A percentile compares a stretch with the other conserved stretches of the same genome.
These are phyloP conservation scores for Sphagnum contortum DNA, from an alignment of 225 moss, liverwort and hornwort genomes.

Conservation along the genomic window DNA sequence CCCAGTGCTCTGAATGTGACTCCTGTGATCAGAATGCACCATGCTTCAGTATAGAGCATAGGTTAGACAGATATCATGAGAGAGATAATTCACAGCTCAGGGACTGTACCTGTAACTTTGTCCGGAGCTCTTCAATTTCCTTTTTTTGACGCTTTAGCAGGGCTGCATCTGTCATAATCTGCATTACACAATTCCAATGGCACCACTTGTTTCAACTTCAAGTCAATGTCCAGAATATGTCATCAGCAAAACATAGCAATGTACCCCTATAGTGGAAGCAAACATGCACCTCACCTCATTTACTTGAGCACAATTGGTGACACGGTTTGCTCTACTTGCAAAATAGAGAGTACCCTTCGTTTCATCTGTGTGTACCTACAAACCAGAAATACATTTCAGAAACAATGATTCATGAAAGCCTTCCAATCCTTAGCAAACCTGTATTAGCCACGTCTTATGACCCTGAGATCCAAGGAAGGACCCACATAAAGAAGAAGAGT, in stretches of 20 bases:
- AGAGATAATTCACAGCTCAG: too few relatives aligned
- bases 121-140: slow-evolving; percentile 84
- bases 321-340: slow-evolving; percentile 93
- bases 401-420: too few relatives aligned
- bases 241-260: too few relatives aligned
- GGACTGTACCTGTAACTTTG: slow-evolving; percentile 63
- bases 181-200: neutral
- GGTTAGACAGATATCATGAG: too few relatives aligned
- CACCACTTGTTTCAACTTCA: too few relatives aligned
- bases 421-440: too few relatives aligned
- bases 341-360: slow-evolving; percentile 84
- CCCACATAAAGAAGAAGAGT: too few relatives aligned
- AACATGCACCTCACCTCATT: slow-evolving; percentile 59
- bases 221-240: too few relatives aligned
- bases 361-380: slow-evolving; percentile 91
- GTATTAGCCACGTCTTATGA: too few relatives aligned
- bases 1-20: slow-evolving; percentile 77
- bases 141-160: slow-evolving; percentile 94
- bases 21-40: slow-evolving; percentile 14
- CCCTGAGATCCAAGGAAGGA: too few relatives aligned
- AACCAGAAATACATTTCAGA: slow-evolving; percentile 7
- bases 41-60: too few relatives aligned
- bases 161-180: slow-evolving; percentile 98
- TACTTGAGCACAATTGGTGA: slow-evolving; percentile 97
- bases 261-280: too few relatives aligned